phyloP scores from a whole-genome alignment of 345 rosid genomes.

The Gossypium australe region DNA sequence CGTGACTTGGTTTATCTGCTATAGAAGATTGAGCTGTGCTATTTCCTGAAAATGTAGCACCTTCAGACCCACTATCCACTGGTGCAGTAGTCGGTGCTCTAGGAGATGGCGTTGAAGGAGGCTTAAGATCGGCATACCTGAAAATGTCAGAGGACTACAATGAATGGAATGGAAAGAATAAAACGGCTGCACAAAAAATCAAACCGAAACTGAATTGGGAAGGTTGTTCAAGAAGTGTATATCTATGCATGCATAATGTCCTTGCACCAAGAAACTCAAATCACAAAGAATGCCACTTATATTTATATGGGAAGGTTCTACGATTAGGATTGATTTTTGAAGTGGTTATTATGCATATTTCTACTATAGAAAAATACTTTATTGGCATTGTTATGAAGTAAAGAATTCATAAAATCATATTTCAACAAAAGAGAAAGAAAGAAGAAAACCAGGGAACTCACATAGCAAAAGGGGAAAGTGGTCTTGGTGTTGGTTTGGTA shows the following conservation, averaged over 20 bases:
- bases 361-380: not conserved
- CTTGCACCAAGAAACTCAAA: not conserved
- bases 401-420: not conserved
- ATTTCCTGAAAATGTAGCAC: conserved; percentile 23
- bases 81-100: conserved; percentile 13
- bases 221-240: too few relatives aligned
- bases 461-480: conserved; percentile 66
- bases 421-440: not conserved
- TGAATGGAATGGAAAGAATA: not conserved
- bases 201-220: not conserved
- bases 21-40: conserved; percentile 25
- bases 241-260: too few relatives aligned
- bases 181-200: not conserved
- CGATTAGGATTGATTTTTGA: not conserved
- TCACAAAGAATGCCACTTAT: not conserved
- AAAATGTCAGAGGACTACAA: not conserved
- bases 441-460: conserved; percentile 23
- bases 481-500: conserved; percentile 28
- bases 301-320: not conserved
- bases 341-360: not conserved
- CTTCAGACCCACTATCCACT: not conserved
- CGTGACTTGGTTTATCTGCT: conserved; percentile 14
- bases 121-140: conserved; percentile 38
- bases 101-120: conserved; percentile 43
- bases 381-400: not conserved